Percentiles rank a stretch among this genome's conserved stretches.
phyloP scores from a whole-genome alignment of 768 basidiomycete species.

The Phallus indusiatus region DNA sequence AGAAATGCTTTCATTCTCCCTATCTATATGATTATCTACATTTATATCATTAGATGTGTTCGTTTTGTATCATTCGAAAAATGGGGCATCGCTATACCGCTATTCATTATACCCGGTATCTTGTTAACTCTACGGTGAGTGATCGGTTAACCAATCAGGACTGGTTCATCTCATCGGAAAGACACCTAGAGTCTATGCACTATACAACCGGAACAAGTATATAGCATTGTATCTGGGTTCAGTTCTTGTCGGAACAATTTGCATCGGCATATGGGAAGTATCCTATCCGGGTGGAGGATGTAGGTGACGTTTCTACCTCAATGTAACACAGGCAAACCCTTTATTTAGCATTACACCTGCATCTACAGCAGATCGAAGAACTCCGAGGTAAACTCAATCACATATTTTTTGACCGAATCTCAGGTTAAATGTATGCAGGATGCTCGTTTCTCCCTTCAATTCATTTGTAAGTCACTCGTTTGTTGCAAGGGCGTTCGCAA shows the following conservation, averaged over 20 bases:
- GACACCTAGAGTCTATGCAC: neutral
- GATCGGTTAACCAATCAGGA: neutral
- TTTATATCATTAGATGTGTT: neutral
- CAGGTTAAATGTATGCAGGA: neutral
- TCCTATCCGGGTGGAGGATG: conserved; percentile 2
- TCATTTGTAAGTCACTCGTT: neutral
- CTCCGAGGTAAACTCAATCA: neutral
- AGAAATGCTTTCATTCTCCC: no score
- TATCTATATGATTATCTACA: neutral
- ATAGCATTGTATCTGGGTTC: neutral
- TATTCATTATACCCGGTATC: neutral
- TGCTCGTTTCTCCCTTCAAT: neutral
- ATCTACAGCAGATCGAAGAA: neutral
- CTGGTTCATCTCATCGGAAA: neutral
- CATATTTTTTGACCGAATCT: neutral
- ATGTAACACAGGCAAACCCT: neutral
- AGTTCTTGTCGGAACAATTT: neutral
- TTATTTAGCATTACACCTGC: neutral
- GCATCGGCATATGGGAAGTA: neutral
- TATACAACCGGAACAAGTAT: conserved; percentile 1
- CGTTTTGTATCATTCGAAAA: neutral
- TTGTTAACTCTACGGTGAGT: neutral
- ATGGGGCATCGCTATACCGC: neutral
- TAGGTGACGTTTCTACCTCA: neutral
- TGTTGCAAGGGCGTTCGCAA: no score